Conservation (phyloP, 768 basidiomycete genomes). For the Mycena rebaudengoi region DNA sequence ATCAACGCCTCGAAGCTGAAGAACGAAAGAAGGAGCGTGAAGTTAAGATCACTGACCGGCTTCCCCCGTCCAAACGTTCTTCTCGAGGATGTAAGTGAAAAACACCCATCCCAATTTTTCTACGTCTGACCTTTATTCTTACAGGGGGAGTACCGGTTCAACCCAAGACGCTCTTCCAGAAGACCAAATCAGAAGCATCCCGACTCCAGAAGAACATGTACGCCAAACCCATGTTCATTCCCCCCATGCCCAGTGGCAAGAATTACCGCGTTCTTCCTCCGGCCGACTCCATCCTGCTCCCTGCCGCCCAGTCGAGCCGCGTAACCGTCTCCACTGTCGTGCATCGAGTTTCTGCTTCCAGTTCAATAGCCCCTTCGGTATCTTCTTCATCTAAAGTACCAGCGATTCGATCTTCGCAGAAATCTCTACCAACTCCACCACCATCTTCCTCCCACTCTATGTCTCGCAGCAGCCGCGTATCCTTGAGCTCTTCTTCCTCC, state of each 20-base stretch:
- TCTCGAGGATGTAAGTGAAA: slow-evolving; percentile 60
- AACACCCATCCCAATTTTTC: slow-evolving; percentile 23
- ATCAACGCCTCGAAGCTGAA: slow-evolving; percentile 72
- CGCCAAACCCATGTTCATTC: slow-evolving; percentile 57
- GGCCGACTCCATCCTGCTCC: slow-evolving; percentile 44
- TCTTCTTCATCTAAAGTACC: slow-evolving; percentile 3
- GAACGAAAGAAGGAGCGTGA: slow-evolving; percentile 81
- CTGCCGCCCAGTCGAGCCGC: slow-evolving; percentile 47
- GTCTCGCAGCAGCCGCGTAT: neutral
- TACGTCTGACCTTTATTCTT: slow-evolving; percentile 21
- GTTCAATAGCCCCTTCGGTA: slow-evolving; percentile 18
- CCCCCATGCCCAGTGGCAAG: slow-evolving; percentile 62
- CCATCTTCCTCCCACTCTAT: slow-evolving; percentile 3
- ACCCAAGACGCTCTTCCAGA: slow-evolving; percentile 81
- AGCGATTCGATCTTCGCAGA: slow-evolving; percentile 7
- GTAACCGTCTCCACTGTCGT: slow-evolving; percentile 63
- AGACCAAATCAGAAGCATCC: slow-evolving; percentile 74
- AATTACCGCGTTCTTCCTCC: slow-evolving; percentile 49
- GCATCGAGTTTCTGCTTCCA: slow-evolving; percentile 34
- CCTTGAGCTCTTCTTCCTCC: slow-evolving; percentile 11
- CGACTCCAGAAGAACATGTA: slow-evolving; percentile 72
- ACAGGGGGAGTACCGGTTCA: slow-evolving; percentile 48
- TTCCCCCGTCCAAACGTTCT: slow-evolving; percentile 78
- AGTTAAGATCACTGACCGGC: slow-evolving; percentile 75
- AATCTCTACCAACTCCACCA: neutral